Base-by-base conservation (phyloP, 2,329 filamentous ascomycete species). In the Penicillium sp. region DNA sequence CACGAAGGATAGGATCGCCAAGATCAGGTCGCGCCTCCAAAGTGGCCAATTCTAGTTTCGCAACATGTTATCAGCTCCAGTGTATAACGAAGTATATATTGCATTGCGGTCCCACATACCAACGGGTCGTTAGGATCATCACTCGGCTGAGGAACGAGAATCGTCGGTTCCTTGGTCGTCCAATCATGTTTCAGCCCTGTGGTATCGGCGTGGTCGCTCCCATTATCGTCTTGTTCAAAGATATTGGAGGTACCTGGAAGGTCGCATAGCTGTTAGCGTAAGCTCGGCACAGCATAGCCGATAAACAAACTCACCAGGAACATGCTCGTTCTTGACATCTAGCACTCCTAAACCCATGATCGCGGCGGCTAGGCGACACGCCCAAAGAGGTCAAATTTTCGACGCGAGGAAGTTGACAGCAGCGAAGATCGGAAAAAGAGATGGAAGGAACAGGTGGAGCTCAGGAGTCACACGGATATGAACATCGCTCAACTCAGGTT, bases 61-160 rank as follows among this genome's bases (percentile, higher is more conserved):
- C 10, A 37, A 11, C 40, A 55, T 25, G 11, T 22, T 11, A 42
- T 59, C 46, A 63, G 57, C 37, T 46, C 37, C 16, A n/a, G 35
- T 4, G 6, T 37, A 43, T 43, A 33, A 6, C 11, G 16, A 3
- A 40, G 48, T 11, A 37, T 16, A 37, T 30, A 22, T 30, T 7
- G 28, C 11, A 40, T 33, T 64, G 73, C 83, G 84, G 65, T 45
- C 69, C 78, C 6, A 42, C 72, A 57, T 83, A 88, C 86, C 67
- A 97, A 82, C 33, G 92, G 93, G 76, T 97, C 93, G 74, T 96
- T 94, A 4, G 91, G 92, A 74, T 96, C 92, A 76, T 96, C 90
- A 64, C 89, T 93, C 2, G 94, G 94, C 72, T 97, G 94, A 5
- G 94, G 94, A 5, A 96, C 89, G 35, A 97, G 85, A 68, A 97